Conservation (phyloP, 2,329 filamentous ascomycete genomes). For the Pseudogymnoascus sp. region DNA sequence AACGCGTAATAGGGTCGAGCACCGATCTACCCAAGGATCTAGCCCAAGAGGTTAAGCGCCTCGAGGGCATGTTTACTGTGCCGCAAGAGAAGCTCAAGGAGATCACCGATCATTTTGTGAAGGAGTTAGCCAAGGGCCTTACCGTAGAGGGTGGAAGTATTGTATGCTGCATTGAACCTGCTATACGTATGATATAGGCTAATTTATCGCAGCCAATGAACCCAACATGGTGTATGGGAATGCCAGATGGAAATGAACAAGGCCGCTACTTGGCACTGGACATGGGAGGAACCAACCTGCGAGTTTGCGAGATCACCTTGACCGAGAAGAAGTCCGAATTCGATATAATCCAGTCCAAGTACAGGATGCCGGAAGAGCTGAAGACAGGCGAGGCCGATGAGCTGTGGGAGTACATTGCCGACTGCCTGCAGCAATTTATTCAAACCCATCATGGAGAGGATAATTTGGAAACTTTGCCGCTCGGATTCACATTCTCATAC, state of each 20-base stretch:
- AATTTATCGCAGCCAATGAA: slow-evolving; percentile 75
- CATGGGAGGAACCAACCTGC: slow-evolving; percentile 93
- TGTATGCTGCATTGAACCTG: slow-evolving; percentile 46
- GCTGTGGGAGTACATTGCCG: slow-evolving; percentile 91
- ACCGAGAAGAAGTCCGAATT: slow-evolving; percentile 84
- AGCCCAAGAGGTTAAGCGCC: slow-evolving; percentile 67
- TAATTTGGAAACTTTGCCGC: slow-evolving; percentile 59
- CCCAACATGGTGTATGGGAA: slow-evolving; percentile 89
- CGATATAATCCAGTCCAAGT: slow-evolving; percentile 93
- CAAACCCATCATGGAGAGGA: slow-evolving; percentile 71
- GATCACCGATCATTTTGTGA: slow-evolving; percentile 83
- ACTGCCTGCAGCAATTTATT: slow-evolving; percentile 85
- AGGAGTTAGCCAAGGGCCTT: slow-evolving; percentile 80
- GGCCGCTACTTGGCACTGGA: slow-evolving; percentile 86
- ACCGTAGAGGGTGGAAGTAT: slow-evolving; percentile 86
- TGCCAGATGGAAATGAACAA: slow-evolving; percentile 78
- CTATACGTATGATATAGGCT: slow-evolving; percentile 10
- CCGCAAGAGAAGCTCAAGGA: slow-evolving; percentile 74
- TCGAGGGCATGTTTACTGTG: slow-evolving; percentile 81
- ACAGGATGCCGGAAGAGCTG: slow-evolving; percentile 86
- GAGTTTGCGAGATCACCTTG: slow-evolving; percentile 87
- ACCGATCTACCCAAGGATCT: slow-evolving; percentile 84
- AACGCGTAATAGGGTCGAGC: slow-evolving; percentile 62
- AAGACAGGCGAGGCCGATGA: slow-evolving; percentile 79
- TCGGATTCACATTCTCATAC: slow-evolving; percentile 96